A percentile compares a stretch with the other conserved stretches of the same genome.
Evolutionary conservation across 192 early-diverging fungal species (phyloP).

Genomic region (Coemansia sp.): DNA sequence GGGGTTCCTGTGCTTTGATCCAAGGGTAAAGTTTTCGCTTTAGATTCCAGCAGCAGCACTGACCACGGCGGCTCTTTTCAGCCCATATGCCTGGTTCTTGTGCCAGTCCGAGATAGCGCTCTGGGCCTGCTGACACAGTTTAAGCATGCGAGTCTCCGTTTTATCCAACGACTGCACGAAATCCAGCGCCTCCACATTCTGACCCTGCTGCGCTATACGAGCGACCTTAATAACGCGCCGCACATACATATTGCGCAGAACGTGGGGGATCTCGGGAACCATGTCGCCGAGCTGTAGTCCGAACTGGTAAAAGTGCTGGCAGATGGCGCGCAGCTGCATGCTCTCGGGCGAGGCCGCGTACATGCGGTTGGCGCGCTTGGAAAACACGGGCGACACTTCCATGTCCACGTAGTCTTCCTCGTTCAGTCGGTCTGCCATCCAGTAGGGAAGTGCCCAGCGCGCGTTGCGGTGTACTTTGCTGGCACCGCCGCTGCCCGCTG

Average conservation of each 20-base stretch:
- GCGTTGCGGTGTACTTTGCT: constrained; percentile 52
- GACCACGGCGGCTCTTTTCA: constrained; percentile 29
- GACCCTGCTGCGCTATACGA: constrained; percentile 44
- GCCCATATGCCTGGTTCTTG: constrained; percentile 34
- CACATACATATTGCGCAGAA: constrained; percentile 52
- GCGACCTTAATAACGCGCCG: constrained; percentile 43
- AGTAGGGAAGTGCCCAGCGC: constrained; percentile 53
- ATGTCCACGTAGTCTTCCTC: constrained; percentile 51
- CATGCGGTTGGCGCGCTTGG: constrained; percentile 52
- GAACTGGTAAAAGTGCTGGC: constrained; percentile 51
- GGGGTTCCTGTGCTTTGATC: neutral
- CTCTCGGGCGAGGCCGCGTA: constrained; percentile 52
- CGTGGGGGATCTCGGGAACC: constrained; percentile 45
- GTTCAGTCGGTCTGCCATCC: constrained; percentile 55
- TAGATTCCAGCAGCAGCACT: neutral
- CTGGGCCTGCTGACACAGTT: constrained; percentile 42
- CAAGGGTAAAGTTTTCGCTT: constrained; percentile 4
- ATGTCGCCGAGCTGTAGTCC: constrained; percentile 49
- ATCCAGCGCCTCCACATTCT: constrained; percentile 42
- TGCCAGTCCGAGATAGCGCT: constrained; percentile 39
- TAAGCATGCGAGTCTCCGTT: constrained; percentile 32
- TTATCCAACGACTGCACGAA: constrained; percentile 51
- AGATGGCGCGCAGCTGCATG: constrained; percentile 47
- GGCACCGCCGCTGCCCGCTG: constrained; percentile 36
- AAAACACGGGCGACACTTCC: constrained; percentile 47